Base-by-base conservation (phyloP, 78 protist genomes). In the Carpediemonas membranifera region DNA sequence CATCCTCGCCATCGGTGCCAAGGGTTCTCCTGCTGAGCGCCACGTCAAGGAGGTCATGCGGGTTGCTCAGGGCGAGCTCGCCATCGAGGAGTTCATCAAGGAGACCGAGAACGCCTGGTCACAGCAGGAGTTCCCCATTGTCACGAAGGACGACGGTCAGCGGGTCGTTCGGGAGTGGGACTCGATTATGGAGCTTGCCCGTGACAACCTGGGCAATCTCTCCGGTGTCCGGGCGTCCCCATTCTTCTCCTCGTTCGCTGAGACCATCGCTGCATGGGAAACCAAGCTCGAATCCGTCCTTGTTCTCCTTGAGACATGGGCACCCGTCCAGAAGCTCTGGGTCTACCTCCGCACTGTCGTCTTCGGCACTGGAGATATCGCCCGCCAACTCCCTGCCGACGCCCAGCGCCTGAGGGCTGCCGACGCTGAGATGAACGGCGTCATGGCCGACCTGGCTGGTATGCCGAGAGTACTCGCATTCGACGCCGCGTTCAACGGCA, bases 311-410 rank as follows among this genome's bases (percentile, higher is more conserved):
- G 91, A 89, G 59, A 63, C 63, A 16, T 90, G 95, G 95, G 62
- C 84, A 33, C 94, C 91, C 37, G 94, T 91, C 15, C 98, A 93
- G 73, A 61, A 92, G 27, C 76, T 84, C 30, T 93, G 98, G 98
- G 94, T 87, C 21, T 84, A 93, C 54, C 78, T 93, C 19, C 93
- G 89, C 52, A 94, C 93, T 59, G 85, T 93, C 64, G 91, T 93
- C 78, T 25, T 73, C 9, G 95, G 93, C 41, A 18, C 58, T 3
- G 90, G 87, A 19, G 98, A 92, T 60, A 88, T 94, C 66, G 65
- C 69, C 44, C 44, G 54, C 62, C 80, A 90, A 43, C 84, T 94
- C 36, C 94, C 95, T 16, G 44, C 41, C 14, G 96, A 90, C 62
- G 44, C 74, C 27, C 3, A 50, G 2, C 73, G 81, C 43, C 91